Evolutionary conservation across 1,139 yeast genomes (phyloP), one percentile per base, ranked within the genome.

Genomic region (Geotrichum citri-aurantii): DNA sequence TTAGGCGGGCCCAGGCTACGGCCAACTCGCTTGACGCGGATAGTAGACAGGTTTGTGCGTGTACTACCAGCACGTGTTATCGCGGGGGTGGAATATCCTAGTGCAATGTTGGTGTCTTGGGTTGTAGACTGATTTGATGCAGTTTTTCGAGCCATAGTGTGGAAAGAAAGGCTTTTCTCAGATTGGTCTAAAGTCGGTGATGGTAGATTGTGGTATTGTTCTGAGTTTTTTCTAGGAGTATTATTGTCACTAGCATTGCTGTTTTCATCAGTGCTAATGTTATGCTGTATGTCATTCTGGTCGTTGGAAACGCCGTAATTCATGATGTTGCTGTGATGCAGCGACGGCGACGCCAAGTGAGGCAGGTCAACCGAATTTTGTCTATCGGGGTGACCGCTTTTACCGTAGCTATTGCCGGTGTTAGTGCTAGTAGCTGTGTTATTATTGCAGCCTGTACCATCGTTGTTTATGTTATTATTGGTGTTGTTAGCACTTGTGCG

Each of bases 51-150:
- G 37, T 50, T 55, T 3, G 54, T 26, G 3, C 58, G 46, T 14
- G 58, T 31, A 27, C 48, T 50, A 6, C 48, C 51, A 64, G 48
- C 71, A 75, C 62, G 73, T 73, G 55, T 76, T 68, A 55, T 73
- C 68, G 46, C 79, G 78, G 56, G 77, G 71, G 64, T 78, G 71
- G 62, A 58, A 42, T 40, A 52, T 14, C 46, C 54, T 21, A 1
- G 17, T 21, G 31, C 50, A 23, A 40, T 33, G 42, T 26, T 21
- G n/a, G 24, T 49, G 14, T 31, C 40, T 12, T 31, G 40, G n/a
- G 40, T 31, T 4, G 40, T 31, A 7, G 29, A 5, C 29, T 26
- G 29, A 26, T 26, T 26, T 10, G 40, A 31, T 11, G n/a, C 40
- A 6, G 40, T 31, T 31, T 10, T 31, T 3, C 40, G 40, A 11